Evolutionary conservation across 2,329 filamentous ascomycete species (phyloP).

Genomic region (Clonostachys rosea): DNA sequence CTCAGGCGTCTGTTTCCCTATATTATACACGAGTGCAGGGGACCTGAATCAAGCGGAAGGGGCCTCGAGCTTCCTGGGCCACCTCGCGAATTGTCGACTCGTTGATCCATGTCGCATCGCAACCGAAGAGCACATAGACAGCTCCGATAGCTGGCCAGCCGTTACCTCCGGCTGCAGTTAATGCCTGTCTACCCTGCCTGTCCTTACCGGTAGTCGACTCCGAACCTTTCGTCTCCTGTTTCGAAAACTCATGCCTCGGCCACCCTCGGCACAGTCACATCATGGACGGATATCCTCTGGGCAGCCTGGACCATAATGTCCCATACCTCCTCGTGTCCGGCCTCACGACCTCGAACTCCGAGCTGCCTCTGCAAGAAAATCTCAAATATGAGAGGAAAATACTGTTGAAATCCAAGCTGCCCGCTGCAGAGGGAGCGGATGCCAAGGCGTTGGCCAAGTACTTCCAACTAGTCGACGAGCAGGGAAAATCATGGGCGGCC

Average conservation of each 20-base stretch:
- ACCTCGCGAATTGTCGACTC: no score
- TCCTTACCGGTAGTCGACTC: no score
- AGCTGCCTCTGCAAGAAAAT: slow-evolving; percentile 38
- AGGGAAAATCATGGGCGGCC: slow-evolving; percentile 61
- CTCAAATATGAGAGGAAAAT: slow-evolving; percentile 51
- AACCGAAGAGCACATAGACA: no score
- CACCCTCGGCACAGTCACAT: slow-evolving; percentile 5
- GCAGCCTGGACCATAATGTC: slow-evolving; percentile 82
- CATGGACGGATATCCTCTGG: slow-evolving; percentile 77
- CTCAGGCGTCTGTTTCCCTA: no score
- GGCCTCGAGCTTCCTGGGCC: no score
- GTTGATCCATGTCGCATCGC: no score
- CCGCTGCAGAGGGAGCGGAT: slow-evolving; percentile 59
- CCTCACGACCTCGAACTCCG: slow-evolving; percentile 41
- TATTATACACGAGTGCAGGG: no score
- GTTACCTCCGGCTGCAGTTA: no score
- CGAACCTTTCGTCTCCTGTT: no score
- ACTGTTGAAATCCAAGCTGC: slow-evolving; percentile 66
- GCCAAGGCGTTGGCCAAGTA: slow-evolving; percentile 61
- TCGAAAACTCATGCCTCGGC: background rate
- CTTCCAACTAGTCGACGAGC: slow-evolving; percentile 62
- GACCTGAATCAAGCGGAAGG: no score
- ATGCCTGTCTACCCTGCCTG: no score
- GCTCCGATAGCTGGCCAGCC: no score
- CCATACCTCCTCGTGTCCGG: slow-evolving; percentile 82